Percentiles rank a stretch among this genome's conserved stretches.
These are phyloP conservation scores for Cystofilobasidium bisporidii DNA, from an alignment of 768 basidiomycete species.

Conservation along the genomic window DNA sequence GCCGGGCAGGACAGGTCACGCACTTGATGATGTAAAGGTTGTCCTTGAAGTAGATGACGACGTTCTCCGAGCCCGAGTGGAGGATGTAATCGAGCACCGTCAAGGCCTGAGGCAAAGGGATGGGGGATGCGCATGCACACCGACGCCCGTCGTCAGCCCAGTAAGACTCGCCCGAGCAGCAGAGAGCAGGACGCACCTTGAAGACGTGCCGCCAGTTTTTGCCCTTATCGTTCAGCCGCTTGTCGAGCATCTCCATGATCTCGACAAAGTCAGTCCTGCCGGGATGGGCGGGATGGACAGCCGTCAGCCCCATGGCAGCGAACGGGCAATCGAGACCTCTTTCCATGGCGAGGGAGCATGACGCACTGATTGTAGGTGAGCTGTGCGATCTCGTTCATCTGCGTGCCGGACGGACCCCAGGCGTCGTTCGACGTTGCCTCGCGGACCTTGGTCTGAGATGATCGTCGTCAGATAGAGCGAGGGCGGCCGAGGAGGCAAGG, in stretches of 20 bases:
- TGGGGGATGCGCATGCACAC: too few relatives aligned
- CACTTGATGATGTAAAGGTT: constrained; percentile 92
- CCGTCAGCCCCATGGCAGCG: background rate
- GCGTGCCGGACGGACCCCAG: constrained; percentile 92
- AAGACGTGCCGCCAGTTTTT: constrained; percentile 99
- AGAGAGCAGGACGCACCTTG: constrained; percentile 72
- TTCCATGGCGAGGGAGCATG: background rate
- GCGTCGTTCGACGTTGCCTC: constrained; percentile 97
- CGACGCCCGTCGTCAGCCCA: too few relatives aligned
- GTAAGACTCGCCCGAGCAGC: too few relatives aligned
- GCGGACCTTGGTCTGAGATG: constrained; percentile 73
- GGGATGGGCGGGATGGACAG: background rate
- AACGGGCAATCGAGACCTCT: background rate
- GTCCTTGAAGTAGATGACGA: constrained; percentile 95
- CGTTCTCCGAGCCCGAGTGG: constrained; percentile 94
- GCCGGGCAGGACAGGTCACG: too few relatives aligned
- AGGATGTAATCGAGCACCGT: constrained; percentile 92
- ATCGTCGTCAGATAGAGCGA: background rate
- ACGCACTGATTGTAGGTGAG: constrained; percentile 92
- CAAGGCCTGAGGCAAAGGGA: constrained; percentile 47
- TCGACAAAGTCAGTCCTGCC: constrained; percentile 87
- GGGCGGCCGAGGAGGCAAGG: background rate
- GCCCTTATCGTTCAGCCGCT: constrained; percentile 94
- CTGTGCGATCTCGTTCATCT: constrained; percentile 98
- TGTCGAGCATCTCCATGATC: constrained; percentile 99